Evolutionary conservation across 164 flowering plant genomes (phyloP).

Genomic region (Sedum album): DNA sequence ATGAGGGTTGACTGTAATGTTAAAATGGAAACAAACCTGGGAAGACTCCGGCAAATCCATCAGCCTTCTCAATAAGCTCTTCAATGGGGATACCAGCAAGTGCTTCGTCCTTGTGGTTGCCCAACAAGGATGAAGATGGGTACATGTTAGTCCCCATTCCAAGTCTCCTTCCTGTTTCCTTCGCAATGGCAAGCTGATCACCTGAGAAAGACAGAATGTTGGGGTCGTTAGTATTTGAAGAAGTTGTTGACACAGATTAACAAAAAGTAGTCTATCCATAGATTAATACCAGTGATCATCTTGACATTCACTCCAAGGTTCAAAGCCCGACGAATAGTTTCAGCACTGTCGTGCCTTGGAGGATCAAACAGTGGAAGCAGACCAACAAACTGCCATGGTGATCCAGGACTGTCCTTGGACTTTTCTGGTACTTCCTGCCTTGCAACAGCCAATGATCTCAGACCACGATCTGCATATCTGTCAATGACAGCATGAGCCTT

Average conservation of each 20-base stretch:
- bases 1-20: background rate
- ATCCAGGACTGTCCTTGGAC: constrained; percentile 29
- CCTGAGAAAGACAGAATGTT: background rate
- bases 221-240: background rate
- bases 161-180: constrained; percentile 40
- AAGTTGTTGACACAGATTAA: background rate
- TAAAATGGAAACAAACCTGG: constrained; percentile 21
- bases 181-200: constrained; percentile 37
- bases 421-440: constrained; percentile 27
- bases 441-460: constrained; percentile 3
- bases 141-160: constrained; percentile 49
- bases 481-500: constrained; percentile 3
- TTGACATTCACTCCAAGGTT: constrained; percentile 41
- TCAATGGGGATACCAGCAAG: constrained; percentile 24
- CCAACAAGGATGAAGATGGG: constrained; percentile 37
- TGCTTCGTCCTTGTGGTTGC: constrained; percentile 20
- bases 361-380: constrained; percentile 44
- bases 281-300: constrained; percentile 34
- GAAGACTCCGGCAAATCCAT: constrained; percentile 43
- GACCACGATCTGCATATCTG: background rate
- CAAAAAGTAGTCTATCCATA: background rate
- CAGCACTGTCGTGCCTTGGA: constrained; percentile 45
- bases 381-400: constrained; percentile 35
- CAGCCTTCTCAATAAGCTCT: constrained; percentile 39
- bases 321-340: constrained; percentile 32